Evolutionary conservation across 768 basidiomycete genomes (phyloP).

Genomic region (Termitomyces heimii): DNA sequence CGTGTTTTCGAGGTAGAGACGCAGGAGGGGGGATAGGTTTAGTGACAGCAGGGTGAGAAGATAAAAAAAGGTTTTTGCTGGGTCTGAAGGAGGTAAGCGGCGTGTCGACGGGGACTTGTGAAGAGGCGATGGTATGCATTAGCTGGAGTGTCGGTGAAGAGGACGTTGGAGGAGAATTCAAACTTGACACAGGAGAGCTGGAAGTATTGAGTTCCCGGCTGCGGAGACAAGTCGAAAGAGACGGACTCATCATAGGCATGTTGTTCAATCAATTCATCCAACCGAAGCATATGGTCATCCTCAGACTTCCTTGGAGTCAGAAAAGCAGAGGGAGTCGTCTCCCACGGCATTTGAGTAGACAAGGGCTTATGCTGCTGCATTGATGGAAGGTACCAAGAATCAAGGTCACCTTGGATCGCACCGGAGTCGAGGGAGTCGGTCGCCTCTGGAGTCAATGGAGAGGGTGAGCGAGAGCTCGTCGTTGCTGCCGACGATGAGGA

Average conservation of each 20-base stretch:
- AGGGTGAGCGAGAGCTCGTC: conserved; percentile 62
- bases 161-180: conserved; percentile 24
- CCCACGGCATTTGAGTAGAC: conserved; percentile 36
- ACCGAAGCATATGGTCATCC: conserved; percentile 50
- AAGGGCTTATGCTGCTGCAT: conserved; percentile 32
- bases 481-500: conserved; percentile 54
- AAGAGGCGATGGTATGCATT: conserved; percentile 13
- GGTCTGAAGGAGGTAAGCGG: conserved; percentile 23
- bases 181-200: conserved; percentile 30
- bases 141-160: conserved; percentile 25
- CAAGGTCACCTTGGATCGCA: conserved; percentile 40
- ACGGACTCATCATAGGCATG: conserved; percentile 74
- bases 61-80: conserved; percentile 20
- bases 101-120: conserved; percentile 15
- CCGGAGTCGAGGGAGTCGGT: conserved; percentile 46
- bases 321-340: conserved; percentile 31
- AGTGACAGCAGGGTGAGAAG: conserved; percentile 37
- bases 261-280: conserved; percentile 72
- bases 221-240: conserved; percentile 8
- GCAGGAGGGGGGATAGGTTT: conserved; percentile 67
- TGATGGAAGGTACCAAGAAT: conserved; percentile 54
- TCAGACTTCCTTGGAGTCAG: conserved; percentile 39
- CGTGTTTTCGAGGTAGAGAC: conserved; percentile 48
- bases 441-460: conserved; percentile 64
- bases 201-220: conserved; percentile 6